These are phyloP conservation scores for Streptanthus diversifolius DNA, from an alignment of 345 rosid species.

Conservation along the genomic window DNA sequence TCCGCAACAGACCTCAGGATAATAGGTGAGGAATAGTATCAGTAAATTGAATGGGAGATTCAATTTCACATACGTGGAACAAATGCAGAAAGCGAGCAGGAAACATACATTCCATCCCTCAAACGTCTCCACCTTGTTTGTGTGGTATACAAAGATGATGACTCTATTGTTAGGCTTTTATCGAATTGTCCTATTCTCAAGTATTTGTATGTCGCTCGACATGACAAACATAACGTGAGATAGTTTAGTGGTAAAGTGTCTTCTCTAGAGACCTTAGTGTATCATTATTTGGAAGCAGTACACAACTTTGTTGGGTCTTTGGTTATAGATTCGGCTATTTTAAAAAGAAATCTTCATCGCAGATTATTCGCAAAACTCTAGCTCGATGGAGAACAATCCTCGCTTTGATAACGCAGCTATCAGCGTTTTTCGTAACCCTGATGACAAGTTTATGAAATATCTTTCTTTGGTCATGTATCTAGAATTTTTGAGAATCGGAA, in stretches of 20 bases:
- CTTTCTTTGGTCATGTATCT: background rate
- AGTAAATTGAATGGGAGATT: background rate
- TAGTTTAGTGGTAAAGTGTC: background rate
- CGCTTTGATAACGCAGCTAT: background rate
- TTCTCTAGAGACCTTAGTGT: background rate
- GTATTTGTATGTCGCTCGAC: background rate
- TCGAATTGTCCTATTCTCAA: background rate
- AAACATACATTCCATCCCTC: constrained; percentile 2
- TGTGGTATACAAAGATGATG: background rate
- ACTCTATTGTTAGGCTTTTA: background rate
- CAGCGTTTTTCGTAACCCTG: background rate
- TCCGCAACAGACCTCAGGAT: constrained; percentile 80
- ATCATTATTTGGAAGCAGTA: background rate
- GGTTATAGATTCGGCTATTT: background rate
- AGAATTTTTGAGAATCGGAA: background rate
- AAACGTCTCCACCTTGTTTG: background rate
- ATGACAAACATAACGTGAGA: background rate
- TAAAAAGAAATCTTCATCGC: background rate
- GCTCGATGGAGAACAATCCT: background rate
- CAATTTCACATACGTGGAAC: background rate
- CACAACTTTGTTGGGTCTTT: background rate
- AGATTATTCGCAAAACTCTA: background rate
- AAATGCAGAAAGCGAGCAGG: constrained; percentile 4
- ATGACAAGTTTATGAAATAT: background rate
- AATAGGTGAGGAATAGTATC: constrained; percentile 1